Conservation (phyloP, 192 early-diverging fungal genomes). For the Lunasporangiospora selenospora region DNA sequence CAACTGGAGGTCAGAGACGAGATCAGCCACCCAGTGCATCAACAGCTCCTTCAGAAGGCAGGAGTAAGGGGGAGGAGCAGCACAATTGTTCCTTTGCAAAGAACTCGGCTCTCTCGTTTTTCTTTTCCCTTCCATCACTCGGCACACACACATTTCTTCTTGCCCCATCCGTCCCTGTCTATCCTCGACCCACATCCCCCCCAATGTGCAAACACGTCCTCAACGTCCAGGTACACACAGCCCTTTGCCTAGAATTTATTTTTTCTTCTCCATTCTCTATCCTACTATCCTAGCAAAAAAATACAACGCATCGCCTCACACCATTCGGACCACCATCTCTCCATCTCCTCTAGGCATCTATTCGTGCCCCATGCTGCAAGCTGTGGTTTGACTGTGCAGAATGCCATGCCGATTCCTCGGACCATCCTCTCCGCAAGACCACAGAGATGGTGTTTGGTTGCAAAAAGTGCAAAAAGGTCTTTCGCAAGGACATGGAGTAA, state of each 20-base stretch:
- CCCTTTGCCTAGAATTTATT: background rate
- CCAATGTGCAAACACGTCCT: conserved; percentile 96
- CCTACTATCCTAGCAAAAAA: too few relatives aligned
- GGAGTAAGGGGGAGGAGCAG: background rate
- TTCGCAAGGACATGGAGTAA: conserved; percentile 84
- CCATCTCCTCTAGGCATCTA: conserved; percentile 68
- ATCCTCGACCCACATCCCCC: conserved; percentile 1
- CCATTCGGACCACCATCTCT: too few relatives aligned
- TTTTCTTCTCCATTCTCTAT: background rate
- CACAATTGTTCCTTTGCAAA: too few relatives aligned
- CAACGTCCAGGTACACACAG: conserved; percentile 85
- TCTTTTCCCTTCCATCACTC: background rate
- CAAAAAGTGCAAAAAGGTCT: conserved; percentile 99
- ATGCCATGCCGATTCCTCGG: conserved; percentile 84
- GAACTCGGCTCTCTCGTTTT: background rate
- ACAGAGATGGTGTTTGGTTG: conserved; percentile 96
- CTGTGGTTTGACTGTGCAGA: conserved; percentile 98
- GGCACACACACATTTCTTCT: background rate
- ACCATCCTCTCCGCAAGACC: conserved; percentile 81
- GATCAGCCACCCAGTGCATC: too few relatives aligned
- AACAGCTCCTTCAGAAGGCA: too few relatives aligned
- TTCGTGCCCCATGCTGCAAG: conserved; percentile 93
- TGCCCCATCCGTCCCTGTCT: background rate
- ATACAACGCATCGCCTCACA: too few relatives aligned
- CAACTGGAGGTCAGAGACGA: too few relatives aligned